phyloP scores from a whole-genome alignment of 371 early-diverging fungal species.

The Mucor lusitanicus region DNA sequence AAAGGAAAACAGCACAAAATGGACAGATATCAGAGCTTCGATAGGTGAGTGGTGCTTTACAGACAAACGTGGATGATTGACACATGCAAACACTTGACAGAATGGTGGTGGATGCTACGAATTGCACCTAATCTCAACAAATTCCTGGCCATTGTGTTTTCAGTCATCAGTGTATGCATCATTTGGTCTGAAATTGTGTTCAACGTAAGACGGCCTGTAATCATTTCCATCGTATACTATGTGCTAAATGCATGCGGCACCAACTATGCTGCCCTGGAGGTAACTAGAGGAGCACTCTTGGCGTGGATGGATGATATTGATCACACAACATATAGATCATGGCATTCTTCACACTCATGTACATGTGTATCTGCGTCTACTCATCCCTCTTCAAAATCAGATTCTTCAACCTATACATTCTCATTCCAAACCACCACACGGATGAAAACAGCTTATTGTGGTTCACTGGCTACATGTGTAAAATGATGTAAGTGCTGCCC shows the following conservation, averaged over 20 bases:
- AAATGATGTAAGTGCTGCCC: slow-evolving; percentile 59
- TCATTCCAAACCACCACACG: slow-evolving; percentile 90
- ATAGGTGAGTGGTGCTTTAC: slow-evolving; percentile 1
- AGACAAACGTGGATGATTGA: neutral
- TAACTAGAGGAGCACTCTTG: slow-evolving; percentile 21
- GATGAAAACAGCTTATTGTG: slow-evolving; percentile 88
- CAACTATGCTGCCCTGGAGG: slow-evolving; percentile 64
- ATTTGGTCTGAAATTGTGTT: slow-evolving; percentile 95
- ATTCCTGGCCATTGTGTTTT: slow-evolving; percentile 58
- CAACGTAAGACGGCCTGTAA: slow-evolving; percentile 53
- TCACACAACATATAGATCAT: slow-evolving; percentile 50
- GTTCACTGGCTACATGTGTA: slow-evolving; percentile 88
- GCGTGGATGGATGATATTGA: neutral
- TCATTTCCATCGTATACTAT: slow-evolving; percentile 60
- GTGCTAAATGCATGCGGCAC: slow-evolving; percentile 41
- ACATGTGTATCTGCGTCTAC: slow-evolving; percentile 93
- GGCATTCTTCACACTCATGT: slow-evolving; percentile 76
- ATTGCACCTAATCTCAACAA: slow-evolving; percentile 69
- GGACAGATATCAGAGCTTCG: neutral
- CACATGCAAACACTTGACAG: slow-evolving; percentile 9
- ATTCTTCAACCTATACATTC: slow-evolving; percentile 80
- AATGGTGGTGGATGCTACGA: slow-evolving; percentile 86
- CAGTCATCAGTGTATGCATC: slow-evolving; percentile 67
- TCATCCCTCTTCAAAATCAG: slow-evolving; percentile 85
- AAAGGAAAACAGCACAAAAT: slow-evolving; percentile 1